Evolutionary conservation across 2,329 filamentous ascomycete genomes (phyloP).

Genomic region (Keithomyces neogunnii): DNA sequence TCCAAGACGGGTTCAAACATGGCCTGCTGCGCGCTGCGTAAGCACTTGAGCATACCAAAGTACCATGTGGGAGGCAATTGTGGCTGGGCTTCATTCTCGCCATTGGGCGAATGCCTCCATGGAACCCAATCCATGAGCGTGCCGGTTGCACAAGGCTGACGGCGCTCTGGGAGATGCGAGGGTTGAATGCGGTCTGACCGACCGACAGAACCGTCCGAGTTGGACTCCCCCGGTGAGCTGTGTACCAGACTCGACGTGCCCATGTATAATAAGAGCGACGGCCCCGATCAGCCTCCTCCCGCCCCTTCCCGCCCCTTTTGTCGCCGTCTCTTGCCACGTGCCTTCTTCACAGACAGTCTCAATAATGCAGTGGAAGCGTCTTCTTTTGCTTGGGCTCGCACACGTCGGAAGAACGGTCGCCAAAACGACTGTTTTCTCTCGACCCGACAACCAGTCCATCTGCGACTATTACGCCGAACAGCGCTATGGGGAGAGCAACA

Average conservation of each 20-base stretch:
- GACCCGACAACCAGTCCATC: constrained; percentile 11
- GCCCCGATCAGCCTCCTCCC: not conserved
- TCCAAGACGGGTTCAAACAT: no score
- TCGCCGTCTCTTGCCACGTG: not conserved
- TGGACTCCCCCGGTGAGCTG: no score
- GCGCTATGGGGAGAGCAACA: constrained; percentile 16
- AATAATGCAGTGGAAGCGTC: not conserved
- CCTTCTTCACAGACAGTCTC: not conserved
- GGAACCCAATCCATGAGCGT: not conserved
- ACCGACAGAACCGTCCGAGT: not conserved
- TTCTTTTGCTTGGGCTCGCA: not conserved
- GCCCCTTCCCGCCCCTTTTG: not conserved
- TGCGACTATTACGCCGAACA: constrained; percentile 22
- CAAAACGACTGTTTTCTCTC: not conserved
- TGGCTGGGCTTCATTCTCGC: no score
- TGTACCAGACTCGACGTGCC: not conserved
- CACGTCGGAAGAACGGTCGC: not conserved
- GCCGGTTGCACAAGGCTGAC: not conserved
- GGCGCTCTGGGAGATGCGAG: not conserved
- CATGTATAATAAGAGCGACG: not conserved
- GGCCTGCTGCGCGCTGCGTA: no score
- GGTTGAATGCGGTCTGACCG: not conserved
- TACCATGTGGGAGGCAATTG: no score
- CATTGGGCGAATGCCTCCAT: not conserved
- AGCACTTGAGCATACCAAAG: no score